Conservation (phyloP, 2,329 filamentous ascomycete species). For the Aureobasidium sp. region DNA sequence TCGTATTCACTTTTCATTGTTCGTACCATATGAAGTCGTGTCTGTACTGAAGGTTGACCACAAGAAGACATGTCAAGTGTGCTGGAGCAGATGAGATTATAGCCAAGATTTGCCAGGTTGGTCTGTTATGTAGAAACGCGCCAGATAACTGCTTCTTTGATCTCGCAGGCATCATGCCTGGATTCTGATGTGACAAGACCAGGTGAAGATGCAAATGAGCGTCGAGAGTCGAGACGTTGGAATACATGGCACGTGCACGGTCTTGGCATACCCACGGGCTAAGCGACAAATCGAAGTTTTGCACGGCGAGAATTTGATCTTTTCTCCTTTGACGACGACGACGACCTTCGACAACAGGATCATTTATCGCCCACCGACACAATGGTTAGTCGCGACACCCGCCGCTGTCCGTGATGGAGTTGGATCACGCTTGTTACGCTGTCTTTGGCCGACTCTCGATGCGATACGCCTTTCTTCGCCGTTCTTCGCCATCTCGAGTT, state of each 20-base stretch:
- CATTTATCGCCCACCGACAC: slow-evolving; percentile 13
- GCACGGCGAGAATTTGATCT: neutral
- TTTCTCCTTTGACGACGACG: slow-evolving; percentile 9
- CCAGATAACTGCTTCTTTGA: too few relatives aligned
- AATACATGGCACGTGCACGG: neutral
- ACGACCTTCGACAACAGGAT: slow-evolving; percentile 10
- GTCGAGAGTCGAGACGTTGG: neutral
- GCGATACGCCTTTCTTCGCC: neutral
- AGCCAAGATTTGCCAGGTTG: neutral
- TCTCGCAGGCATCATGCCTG: neutral
- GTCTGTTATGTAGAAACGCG: too few relatives aligned
- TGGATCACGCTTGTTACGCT: neutral
- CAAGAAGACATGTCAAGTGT: neutral
- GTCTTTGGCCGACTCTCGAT: neutral
- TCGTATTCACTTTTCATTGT: neutral
- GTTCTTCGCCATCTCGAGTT: neutral
- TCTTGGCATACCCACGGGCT: slow-evolving; percentile 1
- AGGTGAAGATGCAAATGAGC: neutral
- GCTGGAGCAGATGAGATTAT: neutral
- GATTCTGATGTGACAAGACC: neutral
- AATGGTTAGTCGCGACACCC: slow-evolving; percentile 8
- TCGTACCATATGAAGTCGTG: neutral
- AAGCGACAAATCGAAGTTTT: slow-evolving; percentile 9
- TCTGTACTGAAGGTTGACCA: neutral
- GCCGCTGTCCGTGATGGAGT: neutral